Conservation (phyloP, 1,284 basidiomycete genomes). For the Ganoderma lucidum region DNA sequence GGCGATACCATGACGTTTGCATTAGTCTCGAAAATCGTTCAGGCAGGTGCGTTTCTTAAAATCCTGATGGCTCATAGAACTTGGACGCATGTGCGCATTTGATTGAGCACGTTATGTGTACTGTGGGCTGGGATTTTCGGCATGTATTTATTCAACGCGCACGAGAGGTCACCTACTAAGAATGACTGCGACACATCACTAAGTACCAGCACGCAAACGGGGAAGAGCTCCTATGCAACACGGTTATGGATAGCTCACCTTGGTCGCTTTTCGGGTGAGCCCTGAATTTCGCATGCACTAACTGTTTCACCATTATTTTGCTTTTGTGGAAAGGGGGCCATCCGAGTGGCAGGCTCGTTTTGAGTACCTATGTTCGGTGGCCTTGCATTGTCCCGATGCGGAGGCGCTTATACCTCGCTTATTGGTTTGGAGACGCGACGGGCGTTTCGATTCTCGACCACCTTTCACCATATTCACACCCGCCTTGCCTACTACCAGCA, state of each 20-base stretch:
- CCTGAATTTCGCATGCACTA: neutral
- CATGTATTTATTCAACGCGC: too few species aligned
- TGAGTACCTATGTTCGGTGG: neutral
- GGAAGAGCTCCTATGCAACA: neutral
- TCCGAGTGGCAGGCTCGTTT: neutral
- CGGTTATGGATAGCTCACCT: neutral
- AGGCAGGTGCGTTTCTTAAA: too few species aligned
- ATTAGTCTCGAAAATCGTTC: too few species aligned
- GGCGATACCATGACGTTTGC: too few species aligned
- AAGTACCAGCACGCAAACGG: neutral
- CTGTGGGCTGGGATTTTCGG: too few species aligned
- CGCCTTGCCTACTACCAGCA: neutral
- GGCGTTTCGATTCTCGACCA: neutral
- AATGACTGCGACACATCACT: neutral
- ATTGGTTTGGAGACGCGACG: neutral
- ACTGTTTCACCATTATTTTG: neutral
- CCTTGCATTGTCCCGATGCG: constrained; percentile 2
- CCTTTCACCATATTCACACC: neutral
- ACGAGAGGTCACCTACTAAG: too few species aligned
- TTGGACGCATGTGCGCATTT: too few species aligned
- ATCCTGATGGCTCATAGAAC: too few species aligned
- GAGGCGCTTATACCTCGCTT: constrained; percentile 1
- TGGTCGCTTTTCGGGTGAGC: neutral
- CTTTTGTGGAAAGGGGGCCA: neutral
- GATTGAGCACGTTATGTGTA: neutral